phyloP scores from a whole-genome alignment of 495 filamentous ascomycete genomes.

The Amphirosellinia nigrospora region DNA sequence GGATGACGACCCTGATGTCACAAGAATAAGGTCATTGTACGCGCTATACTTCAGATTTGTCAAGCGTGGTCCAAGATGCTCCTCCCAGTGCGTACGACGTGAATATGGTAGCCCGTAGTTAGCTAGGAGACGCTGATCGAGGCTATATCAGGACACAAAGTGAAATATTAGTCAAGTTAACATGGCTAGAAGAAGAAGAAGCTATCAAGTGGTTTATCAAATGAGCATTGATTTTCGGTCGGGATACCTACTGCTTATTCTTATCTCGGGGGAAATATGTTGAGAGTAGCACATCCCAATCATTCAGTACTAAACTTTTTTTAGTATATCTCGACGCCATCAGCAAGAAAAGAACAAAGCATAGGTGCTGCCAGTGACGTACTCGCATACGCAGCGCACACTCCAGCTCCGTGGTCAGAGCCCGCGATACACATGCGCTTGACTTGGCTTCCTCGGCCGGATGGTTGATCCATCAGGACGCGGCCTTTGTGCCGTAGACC shows the following conservation, averaged over 20 bases:
- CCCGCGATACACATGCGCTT: conserved; percentile 38
- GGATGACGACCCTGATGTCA: conserved; percentile 29
- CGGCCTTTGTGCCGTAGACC: conserved; percentile 26
- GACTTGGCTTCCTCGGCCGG: not conserved
- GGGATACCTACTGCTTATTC: conserved; percentile 13
- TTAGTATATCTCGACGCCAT: not conserved
- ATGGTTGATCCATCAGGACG: too few species aligned
- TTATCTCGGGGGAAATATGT: conserved; percentile 37
- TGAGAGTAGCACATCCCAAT: conserved; percentile 1
- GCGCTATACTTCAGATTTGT: conserved; percentile 41
- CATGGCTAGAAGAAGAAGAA: not conserved
- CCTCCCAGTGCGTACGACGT: not conserved
- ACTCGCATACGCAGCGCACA: conserved; percentile 42
- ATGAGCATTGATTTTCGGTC: not conserved
- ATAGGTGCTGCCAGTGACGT: conserved; percentile 23
- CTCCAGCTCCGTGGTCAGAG: conserved; percentile 27
- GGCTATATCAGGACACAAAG: conserved; percentile 4
- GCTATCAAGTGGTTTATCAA: not conserved
- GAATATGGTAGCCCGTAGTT: not conserved
- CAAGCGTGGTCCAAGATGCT: conserved; percentile 18
- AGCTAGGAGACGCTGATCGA: conserved; percentile 7
- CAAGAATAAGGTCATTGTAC: conserved; percentile 34
- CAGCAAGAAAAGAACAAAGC: not conserved
- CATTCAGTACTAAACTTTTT: conserved; percentile 15
- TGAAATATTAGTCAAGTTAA: not conserved